Evolutionary conservation across 805 yeast genomes (phyloP), one percentile per base, ranked within the genome.

Genomic region (Lipomyces oligophaga): DNA sequence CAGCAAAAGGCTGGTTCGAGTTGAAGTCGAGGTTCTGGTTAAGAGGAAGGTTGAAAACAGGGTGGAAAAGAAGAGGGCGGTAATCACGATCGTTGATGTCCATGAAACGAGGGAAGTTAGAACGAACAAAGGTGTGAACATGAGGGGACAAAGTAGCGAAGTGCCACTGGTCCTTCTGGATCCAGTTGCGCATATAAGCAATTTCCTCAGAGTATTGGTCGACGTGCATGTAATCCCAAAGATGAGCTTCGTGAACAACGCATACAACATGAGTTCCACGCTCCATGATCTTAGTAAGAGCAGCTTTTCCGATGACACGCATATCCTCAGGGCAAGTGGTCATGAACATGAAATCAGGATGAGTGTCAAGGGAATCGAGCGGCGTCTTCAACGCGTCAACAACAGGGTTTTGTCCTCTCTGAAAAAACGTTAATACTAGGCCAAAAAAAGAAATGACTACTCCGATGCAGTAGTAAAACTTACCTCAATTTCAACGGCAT

Each of bases 321-420:
- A 49, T 41, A 31, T 49, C 54, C 30, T 49, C 54, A 15, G 54
- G 54, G 38, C 54, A 49, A 22, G 54, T 45, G 21, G 54, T 46
- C 20, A 49, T 21, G 38, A 49, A 49, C 15, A 49, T 44, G 19
- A 49, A 33, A 22, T 49, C 54, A 15, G 54, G 52, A 8, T 25
- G 24, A 7, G 38, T 32, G 1, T 45, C 49, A n/a, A 40, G 10
- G 22, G 30, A 20, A 28, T 20, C 35, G 18, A 26, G 2, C 3
- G 10, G 22, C 25, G 19, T 41, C 40, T 18, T 34, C 41, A 16
- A 28, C 38, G 25, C 10, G 38, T 40, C 49, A 38, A 49, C 41
- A 19, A 45, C 33, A 20, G 42, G 41, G 10, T 38, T 24, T 13
- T 36, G 19, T 21, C 37, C 45, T 27, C 49, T 41, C 49, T 44